Base-by-base conservation (phyloP, 495 filamentous ascomycete genomes). In the Pseudomonodictys pantanalensis region DNA sequence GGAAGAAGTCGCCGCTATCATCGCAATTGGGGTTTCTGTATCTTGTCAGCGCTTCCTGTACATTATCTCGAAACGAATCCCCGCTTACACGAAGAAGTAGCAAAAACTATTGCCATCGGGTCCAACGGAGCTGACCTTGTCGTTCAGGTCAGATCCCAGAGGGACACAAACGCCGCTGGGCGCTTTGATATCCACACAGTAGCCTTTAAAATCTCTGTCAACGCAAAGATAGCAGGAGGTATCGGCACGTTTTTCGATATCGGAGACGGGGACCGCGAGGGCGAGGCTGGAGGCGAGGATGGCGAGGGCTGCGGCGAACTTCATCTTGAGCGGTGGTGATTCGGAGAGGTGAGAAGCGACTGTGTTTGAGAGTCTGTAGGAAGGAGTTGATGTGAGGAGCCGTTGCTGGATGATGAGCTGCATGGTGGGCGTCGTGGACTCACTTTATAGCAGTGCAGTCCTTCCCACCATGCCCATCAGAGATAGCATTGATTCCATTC, bases 91-190 rank as follows among this genome's bases (percentile, higher is more conserved):
- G 29, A 33, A 52, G 30, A 52, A 52, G 29, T 33, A 33, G 48
- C 48, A 52, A 23, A 52, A 52, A 24, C 48, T 52, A 23, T 29
- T 29, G 12, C 4, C 11, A 35, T 52, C 48, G 18, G 48, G 48
- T 11, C 48, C 48, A 35, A 18, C 48, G 5, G 48, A 24, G 48
- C 48, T 52, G n/a, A 52, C 29, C 48, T 52, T 33, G 30, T 52
- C 48, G 30, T 52, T 52, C 48, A 52, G 29, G 25, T 52, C 48
- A 5, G 12, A n/a, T 3, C n/a, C 48, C 4, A 52, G 48, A 5
- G 48, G 48, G 6, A 52, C 30, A 22, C 48, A 52, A 4, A 11
- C 18, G 11, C 48, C 48, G 29, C 48, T 52, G 7, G 48, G 22
- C 6, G 48, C 3, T 8, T 4, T 22, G 26, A 52, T 52, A 24